Conservation (phyloP, 805 yeast genomes). For the Hanseniaspora meyeri region DNA sequence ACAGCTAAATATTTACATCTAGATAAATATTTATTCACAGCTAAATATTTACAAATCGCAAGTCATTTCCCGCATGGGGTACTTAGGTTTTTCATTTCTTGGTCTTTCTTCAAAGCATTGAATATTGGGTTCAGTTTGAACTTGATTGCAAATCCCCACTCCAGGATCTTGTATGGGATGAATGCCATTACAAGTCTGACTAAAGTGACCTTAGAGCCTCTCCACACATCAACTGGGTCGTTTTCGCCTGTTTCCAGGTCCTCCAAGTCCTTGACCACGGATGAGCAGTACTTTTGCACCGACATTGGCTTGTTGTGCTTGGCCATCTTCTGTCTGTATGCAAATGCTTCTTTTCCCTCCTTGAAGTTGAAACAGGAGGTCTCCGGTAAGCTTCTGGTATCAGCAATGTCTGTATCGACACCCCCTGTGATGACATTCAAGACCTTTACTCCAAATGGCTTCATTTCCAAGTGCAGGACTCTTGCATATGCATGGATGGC, state of each 20-base stretch:
- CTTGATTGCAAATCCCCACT: conserved; percentile 30
- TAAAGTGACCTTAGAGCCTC: conserved; percentile 39
- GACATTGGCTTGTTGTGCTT: conserved; percentile 45
- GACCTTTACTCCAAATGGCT: conserved; percentile 60
- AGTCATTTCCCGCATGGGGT: too few species aligned
- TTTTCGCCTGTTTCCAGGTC: conserved; percentile 14
- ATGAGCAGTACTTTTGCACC: conserved; percentile 45
- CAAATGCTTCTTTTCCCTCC: conserved; percentile 40
- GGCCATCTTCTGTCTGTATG: conserved; percentile 47
- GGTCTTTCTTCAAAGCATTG: conserved; percentile 21
- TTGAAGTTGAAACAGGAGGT: conserved; percentile 41
- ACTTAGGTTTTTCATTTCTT: conserved; percentile 1
- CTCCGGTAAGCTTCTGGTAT: conserved; percentile 46
- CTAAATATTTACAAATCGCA: too few species aligned
- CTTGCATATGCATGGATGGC: conserved; percentile 65
- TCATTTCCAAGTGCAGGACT: conserved; percentile 50
- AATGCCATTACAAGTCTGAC: conserved; percentile 28
- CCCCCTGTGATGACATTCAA: conserved; percentile 65
- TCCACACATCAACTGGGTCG: conserved; percentile 40
- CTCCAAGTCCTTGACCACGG: conserved; percentile 27
- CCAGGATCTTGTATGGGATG: conserved; percentile 40
- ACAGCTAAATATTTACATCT: too few species aligned
- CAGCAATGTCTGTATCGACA: conserved; percentile 59
- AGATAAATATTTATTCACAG: too few species aligned
- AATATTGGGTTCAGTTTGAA: conserved; percentile 32